These are phyloP conservation scores for Cylindrotheca fusiformis DNA, from an alignment of 108 stramenopile species.

Conservation along the genomic window DNA sequence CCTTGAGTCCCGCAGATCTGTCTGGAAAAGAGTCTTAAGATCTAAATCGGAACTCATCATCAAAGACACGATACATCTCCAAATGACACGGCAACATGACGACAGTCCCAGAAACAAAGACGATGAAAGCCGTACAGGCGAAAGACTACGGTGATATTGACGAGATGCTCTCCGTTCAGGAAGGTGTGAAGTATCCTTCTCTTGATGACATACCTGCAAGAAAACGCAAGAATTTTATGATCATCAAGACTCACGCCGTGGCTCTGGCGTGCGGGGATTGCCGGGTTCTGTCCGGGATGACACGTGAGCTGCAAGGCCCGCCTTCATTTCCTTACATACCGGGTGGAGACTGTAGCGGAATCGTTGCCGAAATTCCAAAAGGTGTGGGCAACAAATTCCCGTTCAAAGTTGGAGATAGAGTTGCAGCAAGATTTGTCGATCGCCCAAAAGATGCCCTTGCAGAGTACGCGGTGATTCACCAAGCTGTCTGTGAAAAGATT, in stretches of 20 bases:
- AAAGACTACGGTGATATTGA: conserved; percentile 54
- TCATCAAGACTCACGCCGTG: conserved; percentile 45
- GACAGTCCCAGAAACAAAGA: conserved; percentile 5
- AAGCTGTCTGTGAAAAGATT: conserved; percentile 43
- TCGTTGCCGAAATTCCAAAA: conserved; percentile 44
- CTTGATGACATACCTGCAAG: conserved; percentile 16
- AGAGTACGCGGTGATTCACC: conserved; percentile 51
- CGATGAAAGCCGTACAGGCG: conserved; percentile 59
- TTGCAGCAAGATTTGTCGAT: conserved; percentile 50
- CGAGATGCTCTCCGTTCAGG: conserved; percentile 47
- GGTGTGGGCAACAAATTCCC: conserved; percentile 24
- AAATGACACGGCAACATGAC: too few relatives aligned
- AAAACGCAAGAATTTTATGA: conserved; percentile 34
- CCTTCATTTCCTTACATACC: conserved; percentile 65
- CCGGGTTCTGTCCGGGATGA: conserved; percentile 53
- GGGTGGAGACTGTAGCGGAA: conserved; percentile 62
- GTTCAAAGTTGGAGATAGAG: conserved; percentile 52
- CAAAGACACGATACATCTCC: too few relatives aligned
- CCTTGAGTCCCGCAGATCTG: too few relatives aligned
- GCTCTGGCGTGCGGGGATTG: conserved; percentile 63
- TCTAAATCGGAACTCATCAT: too few relatives aligned
- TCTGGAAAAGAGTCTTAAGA: too few relatives aligned
- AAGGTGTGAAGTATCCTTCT: conserved; percentile 28
- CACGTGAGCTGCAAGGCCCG: conserved; percentile 63
- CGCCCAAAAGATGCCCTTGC: conserved; percentile 54